phyloP scores from a whole-genome alignment of 2,329 filamentous ascomycete species.

The Trichoderma sp. region DNA sequence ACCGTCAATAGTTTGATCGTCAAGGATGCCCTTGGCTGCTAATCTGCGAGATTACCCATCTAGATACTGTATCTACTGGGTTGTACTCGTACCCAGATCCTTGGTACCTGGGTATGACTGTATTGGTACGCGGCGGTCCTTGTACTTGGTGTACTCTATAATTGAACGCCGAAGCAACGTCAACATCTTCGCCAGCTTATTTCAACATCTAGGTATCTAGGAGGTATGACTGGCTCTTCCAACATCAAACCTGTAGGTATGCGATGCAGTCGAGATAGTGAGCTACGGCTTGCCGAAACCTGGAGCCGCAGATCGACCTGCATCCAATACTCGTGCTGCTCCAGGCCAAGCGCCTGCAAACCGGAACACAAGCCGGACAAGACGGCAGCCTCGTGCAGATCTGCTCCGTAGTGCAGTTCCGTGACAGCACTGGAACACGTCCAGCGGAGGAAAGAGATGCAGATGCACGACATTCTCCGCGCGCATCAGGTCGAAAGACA shows the following conservation, averaged over 20 bases:
- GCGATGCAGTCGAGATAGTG: not conserved
- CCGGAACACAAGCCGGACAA: not conserved
- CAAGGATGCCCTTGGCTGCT: not conserved
- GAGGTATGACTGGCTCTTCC: not conserved
- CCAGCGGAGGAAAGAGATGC: not conserved
- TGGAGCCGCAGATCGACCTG: not conserved
- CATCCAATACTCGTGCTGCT: not conserved
- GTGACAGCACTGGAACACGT: not conserved
- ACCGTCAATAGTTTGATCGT: not conserved
- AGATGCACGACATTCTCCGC: slow-evolving; percentile 3
- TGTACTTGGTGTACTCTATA: not conserved
- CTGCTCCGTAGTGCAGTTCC: not conserved
- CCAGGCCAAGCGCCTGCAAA: not conserved
- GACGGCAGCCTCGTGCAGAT: slow-evolving; percentile 1
- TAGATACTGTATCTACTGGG: not conserved
- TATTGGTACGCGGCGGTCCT: not conserved
- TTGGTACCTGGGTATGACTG: not conserved
- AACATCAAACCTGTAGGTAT: not conserved
- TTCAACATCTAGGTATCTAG: not conserved
- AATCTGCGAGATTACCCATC: not conserved
- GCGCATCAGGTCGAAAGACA: not conserved
- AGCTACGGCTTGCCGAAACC: not conserved
- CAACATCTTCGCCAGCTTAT: not conserved
- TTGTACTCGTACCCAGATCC: not conserved
- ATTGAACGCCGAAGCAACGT: not conserved